Conservation (phyloP, 208 protist genomes). For the Jaenimonas drosophilae region DNA sequence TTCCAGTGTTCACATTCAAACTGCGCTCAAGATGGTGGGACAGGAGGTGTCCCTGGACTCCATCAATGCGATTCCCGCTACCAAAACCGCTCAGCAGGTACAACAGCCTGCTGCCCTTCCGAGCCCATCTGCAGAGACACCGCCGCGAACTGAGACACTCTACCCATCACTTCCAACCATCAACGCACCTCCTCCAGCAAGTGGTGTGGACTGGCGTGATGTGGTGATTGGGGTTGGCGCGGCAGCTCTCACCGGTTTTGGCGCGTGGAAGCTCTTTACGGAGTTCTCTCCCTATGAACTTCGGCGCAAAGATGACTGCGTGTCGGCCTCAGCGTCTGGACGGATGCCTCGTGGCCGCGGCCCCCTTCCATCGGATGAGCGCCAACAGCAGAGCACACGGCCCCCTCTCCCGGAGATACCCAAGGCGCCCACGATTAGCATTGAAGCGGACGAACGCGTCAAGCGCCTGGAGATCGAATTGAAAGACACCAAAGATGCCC, state of each 20-base stretch:
- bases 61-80: slow-evolving; percentile 21
- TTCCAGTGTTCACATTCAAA: slow-evolving; percentile 40
- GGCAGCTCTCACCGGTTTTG: slow-evolving; percentile 28
- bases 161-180: neutral
- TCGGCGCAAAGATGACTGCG: slow-evolving; percentile 39
- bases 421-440: neutral
- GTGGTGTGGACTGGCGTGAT: slow-evolving; percentile 55
- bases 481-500: slow-evolving; percentile 50
- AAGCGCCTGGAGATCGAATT: slow-evolving; percentile 41
- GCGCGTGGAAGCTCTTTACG: slow-evolving; percentile 54
- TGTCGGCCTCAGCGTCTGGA: neutral
- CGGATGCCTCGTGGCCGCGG: slow-evolving; percentile 2
- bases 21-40: slow-evolving; percentile 50
- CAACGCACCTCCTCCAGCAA: slow-evolving; percentile 1
- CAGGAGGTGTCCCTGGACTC: slow-evolving; percentile 30
- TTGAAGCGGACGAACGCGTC: slow-evolving; percentile 20
- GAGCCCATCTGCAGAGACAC: slow-evolving; percentile 1
- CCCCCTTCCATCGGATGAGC: neutral
- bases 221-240: slow-evolving; percentile 65
- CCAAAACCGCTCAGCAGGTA: no score
- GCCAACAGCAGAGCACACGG: slow-evolving; percentile 11
- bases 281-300: slow-evolving; percentile 76
- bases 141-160: neutral
- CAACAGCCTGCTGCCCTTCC: no score
- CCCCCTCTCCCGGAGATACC: slow-evolving; percentile 2